Percentiles rank a stretch among this genome's conserved stretches.
Conservation (phyloP, 306 rosid genomes). For the Citrullus mucosospermus region DNA sequence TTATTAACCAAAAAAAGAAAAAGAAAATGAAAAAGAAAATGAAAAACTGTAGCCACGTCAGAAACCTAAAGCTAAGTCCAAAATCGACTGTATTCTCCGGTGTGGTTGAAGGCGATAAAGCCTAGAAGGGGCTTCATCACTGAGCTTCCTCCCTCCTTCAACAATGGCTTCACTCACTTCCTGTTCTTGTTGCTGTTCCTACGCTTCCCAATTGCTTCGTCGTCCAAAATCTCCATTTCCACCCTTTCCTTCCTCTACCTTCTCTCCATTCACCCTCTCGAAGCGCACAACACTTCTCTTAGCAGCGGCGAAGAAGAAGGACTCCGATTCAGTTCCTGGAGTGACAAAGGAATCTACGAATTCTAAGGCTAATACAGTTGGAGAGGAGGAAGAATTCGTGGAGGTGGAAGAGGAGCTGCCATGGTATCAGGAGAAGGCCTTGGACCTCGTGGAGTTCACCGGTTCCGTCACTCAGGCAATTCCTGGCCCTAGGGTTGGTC, state of each 20-base stretch:
- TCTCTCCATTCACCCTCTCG: neutral
- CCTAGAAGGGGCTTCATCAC: neutral
- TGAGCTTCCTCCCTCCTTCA: neutral
- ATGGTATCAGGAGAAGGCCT: constrained; percentile 90
- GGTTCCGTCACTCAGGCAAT: constrained; percentile 84
- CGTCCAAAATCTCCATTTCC: neutral
- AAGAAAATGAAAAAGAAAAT: too few relatives aligned
- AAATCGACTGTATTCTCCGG: neutral
- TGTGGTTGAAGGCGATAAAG: constrained; percentile 5
- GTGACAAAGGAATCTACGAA: neutral
- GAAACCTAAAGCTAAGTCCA: neutral
- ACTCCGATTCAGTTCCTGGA: constrained; percentile 10
- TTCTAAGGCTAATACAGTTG: neutral
- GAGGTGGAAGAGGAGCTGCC: constrained; percentile 78
- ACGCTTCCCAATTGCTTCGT: constrained; percentile 27
- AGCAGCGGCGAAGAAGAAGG: constrained; percentile 21
- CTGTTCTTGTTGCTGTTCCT: constrained; percentile 7
- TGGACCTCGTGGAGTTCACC: constrained; percentile 85
- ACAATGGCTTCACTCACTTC: constrained; percentile 4
- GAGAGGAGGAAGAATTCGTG: constrained; percentile 6
- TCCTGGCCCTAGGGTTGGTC: constrained; percentile 88
- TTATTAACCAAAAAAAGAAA: too few relatives aligned
- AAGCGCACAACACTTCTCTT: neutral
- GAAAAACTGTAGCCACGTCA: neutral
- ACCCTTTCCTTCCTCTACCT: constrained; percentile 2